Evolutionary conservation across 1,139 yeast genomes (phyloP), one percentile per base, ranked within the genome.

Genomic region (Petasospora fabianii): DNA sequence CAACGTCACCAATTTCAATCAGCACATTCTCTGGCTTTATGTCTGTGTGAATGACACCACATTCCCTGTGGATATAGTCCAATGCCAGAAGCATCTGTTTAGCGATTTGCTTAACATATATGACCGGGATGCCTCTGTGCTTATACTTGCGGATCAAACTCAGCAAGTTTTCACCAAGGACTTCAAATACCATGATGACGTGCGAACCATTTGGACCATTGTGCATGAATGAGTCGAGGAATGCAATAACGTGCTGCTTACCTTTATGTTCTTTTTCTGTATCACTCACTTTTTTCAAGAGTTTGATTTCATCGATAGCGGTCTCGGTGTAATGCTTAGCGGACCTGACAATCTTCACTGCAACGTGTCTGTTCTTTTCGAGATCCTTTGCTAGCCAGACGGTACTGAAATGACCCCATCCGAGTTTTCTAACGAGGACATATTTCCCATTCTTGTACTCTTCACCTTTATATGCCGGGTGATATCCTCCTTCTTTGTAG

Each of bases 391-490:
- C 87, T 22, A 83, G 62, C 92, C 90, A 83, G 18, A 83, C 92
- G 1, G 90, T 82, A 27, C 86, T 79, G 53, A 83, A 83, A 57
- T 83, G 88, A 18, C 92, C 92, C 88, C 90, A 81, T 1, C 92
- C 92, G 11, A 84, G 63, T 54, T 84, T 84, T 39, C 92, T 66
- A 26, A 81, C 77, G 26, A 84, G 64, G 0, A 76, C 66, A 56
- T 84, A 84, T 41, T 71, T 64, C 9, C 70, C 68, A 27, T 72
- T 65, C 47, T 81, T 80, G 57, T 80, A 83, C 14, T 64, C 62
- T 55, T 84, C 94, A 5, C 92, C 90, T 41, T 80, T 74, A 52
- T 57, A 78, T 6, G 87, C 84, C 0, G 94, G 88, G 55, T 83
- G 92, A 58, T 84, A 84, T 0, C 95, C 95, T 15, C 92, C 92